Evolutionary conservation across 108 stramenopile species (phyloP).

Genomic region (Pseudonitzschia delicatissima): DNA sequence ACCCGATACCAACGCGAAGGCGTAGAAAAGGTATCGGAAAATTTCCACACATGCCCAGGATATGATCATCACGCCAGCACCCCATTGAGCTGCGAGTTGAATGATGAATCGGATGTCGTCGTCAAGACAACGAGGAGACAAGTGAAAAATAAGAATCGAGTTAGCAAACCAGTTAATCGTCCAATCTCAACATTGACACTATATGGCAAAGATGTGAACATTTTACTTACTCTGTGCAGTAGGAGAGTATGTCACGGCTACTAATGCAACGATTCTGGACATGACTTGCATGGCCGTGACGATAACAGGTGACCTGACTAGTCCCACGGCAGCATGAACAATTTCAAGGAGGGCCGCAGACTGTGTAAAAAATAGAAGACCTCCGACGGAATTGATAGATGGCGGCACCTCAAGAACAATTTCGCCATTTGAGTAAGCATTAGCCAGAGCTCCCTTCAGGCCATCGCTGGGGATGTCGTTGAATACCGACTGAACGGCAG

Average conservation of each 20-base stretch:
- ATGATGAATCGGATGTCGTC: not conserved
- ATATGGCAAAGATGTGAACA: too few relatives aligned
- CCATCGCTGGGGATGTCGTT: conserved; percentile 24
- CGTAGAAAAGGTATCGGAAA: conserved; percentile 94
- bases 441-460: conserved; percentile 41
- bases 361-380: conserved; percentile 62
- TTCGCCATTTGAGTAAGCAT: conserved; percentile 24
- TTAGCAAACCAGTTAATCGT: too few relatives aligned
- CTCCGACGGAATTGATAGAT: conserved; percentile 27
- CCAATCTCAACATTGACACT: too few relatives aligned
- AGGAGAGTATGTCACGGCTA: conserved; percentile 62
- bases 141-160: too few relatives aligned
- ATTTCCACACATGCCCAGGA: conserved; percentile 91
- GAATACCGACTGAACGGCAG: conserved; percentile 48
- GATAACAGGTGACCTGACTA: conserved; percentile 90
- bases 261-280: conserved; percentile 79
- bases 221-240: conserved; percentile 70
- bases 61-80: conserved; percentile 83
- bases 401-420: not conserved
- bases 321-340: conserved; percentile 85
- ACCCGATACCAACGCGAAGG: conserved; percentile 77
- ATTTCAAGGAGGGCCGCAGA: conserved; percentile 84
- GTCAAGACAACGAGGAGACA: too few relatives aligned
- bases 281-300: conserved; percentile 93
- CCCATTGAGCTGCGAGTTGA: conserved; percentile 59